Evolutionary conservation across 495 filamentous ascomycete genomes (phyloP), one percentile per base, ranked within the genome.

Genomic region (Bathelium albidoporum): DNA sequence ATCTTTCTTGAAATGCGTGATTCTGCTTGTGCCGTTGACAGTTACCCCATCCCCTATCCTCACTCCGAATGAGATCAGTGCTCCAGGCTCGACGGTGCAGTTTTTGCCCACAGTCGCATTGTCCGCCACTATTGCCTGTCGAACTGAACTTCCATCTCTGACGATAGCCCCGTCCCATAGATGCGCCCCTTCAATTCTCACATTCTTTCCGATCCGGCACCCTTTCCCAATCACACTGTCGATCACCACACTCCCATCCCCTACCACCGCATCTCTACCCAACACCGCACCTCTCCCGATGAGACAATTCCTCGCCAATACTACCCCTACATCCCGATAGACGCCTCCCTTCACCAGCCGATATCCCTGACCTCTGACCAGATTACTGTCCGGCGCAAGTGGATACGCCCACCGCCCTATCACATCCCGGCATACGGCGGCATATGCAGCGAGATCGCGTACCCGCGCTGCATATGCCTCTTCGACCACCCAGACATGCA

Each of bases 341-440:
- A 88, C 72, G 58, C 81, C 83, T 9, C 84, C 83, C 68, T 82
- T 83, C 61, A 80, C 75, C 53, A 87, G 77, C 60, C 81, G 82
- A 73, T 91, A 99, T 18, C 80, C 84, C 68, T 95, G 90, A 10
- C 83, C 88, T 1, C 82, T 78, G 3, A 91, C 72, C 31, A 96
- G 73, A 72, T 97, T 97, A 68, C 83, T 93, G 65, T 96, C 92
- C 2, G 94, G 95, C 65, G 87, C 89, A 29, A 96, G 79, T n/a
- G 95, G 94, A 66, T 92, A 92, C n/a, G 91, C 83, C 89, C 90
- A 96, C 52, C 92, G 82, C 29, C 83, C 83, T 31, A 94, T 79
- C n/a, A 97, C 79, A 70, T 99, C 95, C 72, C 82, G 85, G 73
- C 83, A 93, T n/a, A 97, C 81, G 22, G 91, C 85, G 72, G 96